Percentiles rank a stretch among this genome's conserved stretches.
These are phyloP conservation scores for Crithidia bombi DNA, from an alignment of 208 protist species.

Conservation along the genomic window DNA sequence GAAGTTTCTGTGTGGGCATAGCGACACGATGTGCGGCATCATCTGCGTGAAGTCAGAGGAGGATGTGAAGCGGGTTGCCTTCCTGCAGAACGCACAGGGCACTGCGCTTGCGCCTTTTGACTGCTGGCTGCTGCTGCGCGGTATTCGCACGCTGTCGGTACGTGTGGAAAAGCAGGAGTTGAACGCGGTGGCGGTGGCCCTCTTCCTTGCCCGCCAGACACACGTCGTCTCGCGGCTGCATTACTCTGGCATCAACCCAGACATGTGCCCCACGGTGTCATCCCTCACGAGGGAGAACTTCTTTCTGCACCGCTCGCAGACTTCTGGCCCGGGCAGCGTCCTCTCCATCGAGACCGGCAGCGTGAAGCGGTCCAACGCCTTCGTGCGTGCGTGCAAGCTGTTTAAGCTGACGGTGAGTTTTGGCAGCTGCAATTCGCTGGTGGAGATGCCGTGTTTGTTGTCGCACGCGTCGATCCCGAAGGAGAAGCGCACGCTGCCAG, in stretches of 20 bases:
- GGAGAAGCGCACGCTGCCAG: conserved; percentile 86
- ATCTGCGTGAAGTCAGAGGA: conserved; percentile 69
- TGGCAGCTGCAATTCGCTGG: conserved; percentile 93
- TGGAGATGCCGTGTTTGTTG: conserved; percentile 93
- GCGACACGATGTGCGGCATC: conserved; percentile 93
- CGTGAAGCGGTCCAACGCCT: conserved; percentile 54
- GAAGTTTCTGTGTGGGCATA: conserved; percentile 97
- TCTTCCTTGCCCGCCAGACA: conserved; percentile 65
- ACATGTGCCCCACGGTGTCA: conserved; percentile 55
- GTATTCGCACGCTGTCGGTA: conserved; percentile 95
- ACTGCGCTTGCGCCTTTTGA: conserved; percentile 94
- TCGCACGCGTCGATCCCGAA: conserved; percentile 95
- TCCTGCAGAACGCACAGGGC: conserved; percentile 93
- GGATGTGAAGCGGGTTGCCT: conserved; percentile 73
- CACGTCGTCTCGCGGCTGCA: conserved; percentile 82
- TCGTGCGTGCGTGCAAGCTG: conserved; percentile 85
- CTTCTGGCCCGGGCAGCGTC: conserved; percentile 61
- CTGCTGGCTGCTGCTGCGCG: conserved; percentile 94
- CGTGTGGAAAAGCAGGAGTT: conserved; percentile 92
- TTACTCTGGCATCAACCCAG: conserved; percentile 93
- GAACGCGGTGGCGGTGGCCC: conserved; percentile 88
- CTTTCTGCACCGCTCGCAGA: conserved; percentile 65
- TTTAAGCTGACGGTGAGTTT: conserved; percentile 95
- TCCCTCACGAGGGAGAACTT: conserved; percentile 80
- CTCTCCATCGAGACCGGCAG: conserved; percentile 82